Evolutionary conservation across 2,329 filamentous ascomycete species (phyloP).

Genomic region (Chaetomium sp.): DNA sequence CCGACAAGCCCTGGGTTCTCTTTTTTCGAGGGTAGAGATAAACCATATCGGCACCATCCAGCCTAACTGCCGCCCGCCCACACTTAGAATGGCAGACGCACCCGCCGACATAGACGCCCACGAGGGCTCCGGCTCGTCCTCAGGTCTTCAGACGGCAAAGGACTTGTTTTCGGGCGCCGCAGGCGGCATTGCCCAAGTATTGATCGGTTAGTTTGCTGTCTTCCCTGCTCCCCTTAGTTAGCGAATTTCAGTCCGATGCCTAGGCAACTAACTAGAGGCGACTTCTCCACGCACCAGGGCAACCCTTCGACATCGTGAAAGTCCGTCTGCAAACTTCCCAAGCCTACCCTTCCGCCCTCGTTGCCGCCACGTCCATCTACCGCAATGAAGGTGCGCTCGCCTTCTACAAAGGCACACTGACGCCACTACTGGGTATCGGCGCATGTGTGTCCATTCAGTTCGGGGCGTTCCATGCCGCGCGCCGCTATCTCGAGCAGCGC

Average conservation of each 20-base stretch:
- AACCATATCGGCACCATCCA: no score
- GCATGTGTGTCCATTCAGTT: constrained; percentile 99
- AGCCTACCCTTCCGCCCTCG: constrained; percentile 71
- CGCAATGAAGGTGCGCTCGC: constrained; percentile 80
- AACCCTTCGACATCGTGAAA: constrained; percentile 89
- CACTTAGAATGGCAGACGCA: constrained; percentile 30
- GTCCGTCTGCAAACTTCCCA: constrained; percentile 88
- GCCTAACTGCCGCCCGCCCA: background rate
- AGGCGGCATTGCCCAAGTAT: constrained; percentile 87
- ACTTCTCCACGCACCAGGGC: constrained; percentile 38
- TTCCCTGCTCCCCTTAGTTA: background rate
- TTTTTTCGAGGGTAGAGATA: no score
- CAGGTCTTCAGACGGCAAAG: constrained; percentile 60
- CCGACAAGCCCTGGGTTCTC: no score
- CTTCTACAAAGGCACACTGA: constrained; percentile 98
- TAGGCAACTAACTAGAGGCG: background rate
- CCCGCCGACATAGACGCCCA: constrained; percentile 32
- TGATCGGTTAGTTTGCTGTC: constrained; percentile 63
- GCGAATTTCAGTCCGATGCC: background rate
- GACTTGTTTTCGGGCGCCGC: constrained; percentile 87
- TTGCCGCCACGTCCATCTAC: constrained; percentile 78
- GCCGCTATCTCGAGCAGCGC: constrained; percentile 72
- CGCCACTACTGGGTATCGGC: constrained; percentile 89
- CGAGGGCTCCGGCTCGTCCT: constrained; percentile 26
- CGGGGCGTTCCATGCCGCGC: constrained; percentile 89